Percentiles rank a stretch among this genome's conserved stretches.
Conservation (phyloP, 2,329 filamentous ascomycete genomes). For the Penicillium palitans region DNA sequence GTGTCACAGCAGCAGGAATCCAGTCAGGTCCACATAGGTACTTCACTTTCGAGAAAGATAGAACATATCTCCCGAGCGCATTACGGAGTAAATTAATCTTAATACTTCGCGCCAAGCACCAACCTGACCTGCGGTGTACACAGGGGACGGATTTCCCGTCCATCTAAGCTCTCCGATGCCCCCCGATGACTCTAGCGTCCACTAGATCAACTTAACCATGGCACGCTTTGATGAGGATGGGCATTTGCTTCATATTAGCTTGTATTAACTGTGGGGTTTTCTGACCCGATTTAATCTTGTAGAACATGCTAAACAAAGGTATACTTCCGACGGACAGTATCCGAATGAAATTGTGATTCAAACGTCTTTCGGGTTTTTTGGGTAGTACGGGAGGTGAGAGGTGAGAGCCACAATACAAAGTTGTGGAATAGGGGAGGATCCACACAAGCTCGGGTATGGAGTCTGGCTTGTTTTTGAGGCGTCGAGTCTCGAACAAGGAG, state of each 20-base stretch:
- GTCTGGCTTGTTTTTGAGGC: conserved; percentile 10
- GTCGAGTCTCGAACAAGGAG: conserved; percentile 14
- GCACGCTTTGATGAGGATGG: conserved; percentile 29
- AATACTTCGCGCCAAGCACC: conserved; percentile 9
- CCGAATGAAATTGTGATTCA: conserved; percentile 4
- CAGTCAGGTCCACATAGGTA: neutral
- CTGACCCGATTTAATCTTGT: neutral
- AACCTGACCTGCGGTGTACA: conserved; percentile 21
- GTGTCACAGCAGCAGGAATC: neutral
- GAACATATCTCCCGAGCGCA: neutral
- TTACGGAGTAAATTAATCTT: conserved; percentile 1
- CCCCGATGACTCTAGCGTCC: conserved; percentile 22
- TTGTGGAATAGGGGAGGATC: conserved; percentile 22
- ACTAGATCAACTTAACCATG: conserved; percentile 27
- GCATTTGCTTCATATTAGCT: conserved; percentile 12
- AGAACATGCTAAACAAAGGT: neutral
- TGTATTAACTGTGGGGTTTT: conserved; percentile 15
- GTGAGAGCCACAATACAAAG: conserved; percentile 13
- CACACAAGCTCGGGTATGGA: conserved; percentile 25
- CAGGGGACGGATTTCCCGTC: conserved; percentile 14
- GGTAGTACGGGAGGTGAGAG: neutral
- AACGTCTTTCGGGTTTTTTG: neutral
- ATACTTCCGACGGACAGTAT: conserved; percentile 6
- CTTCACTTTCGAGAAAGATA: neutral
- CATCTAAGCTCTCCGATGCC: conserved; percentile 21